Conservation (phyloP, 768 basidiomycete species). For the Psilocybe tampanensis region DNA sequence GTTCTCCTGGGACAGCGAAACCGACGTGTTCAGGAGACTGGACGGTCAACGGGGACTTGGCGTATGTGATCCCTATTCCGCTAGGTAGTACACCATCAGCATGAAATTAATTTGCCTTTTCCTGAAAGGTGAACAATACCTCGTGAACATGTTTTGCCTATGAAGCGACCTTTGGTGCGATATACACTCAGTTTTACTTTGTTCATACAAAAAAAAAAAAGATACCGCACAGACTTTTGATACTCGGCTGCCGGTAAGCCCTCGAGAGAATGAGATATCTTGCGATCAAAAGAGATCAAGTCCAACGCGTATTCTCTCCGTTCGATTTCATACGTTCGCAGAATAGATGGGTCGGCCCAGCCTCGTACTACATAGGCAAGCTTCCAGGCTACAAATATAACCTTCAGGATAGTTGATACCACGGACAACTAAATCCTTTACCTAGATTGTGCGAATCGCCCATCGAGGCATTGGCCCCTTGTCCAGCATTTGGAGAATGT, state of each 20-base stretch:
- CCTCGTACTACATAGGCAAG: slow-evolving; percentile 6
- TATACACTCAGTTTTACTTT: too few species aligned
- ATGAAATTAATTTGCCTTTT: neutral
- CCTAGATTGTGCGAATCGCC: slow-evolving; percentile 13
- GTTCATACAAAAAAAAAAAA: too few species aligned
- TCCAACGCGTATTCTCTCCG: neutral
- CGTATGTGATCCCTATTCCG: slow-evolving; percentile 13
- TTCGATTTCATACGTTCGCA: slow-evolving; percentile 6
- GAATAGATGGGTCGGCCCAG: slow-evolving; percentile 3
- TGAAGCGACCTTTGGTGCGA: slow-evolving; percentile 9
- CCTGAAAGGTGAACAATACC: neutral
- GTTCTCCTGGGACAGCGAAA: slow-evolving; percentile 4
- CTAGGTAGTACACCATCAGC: neutral
- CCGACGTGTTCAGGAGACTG: neutral
- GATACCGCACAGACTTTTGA: neutral
- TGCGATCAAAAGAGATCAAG: slow-evolving; percentile 3
- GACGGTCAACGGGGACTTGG: slow-evolving; percentile 2
- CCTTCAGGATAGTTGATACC: too few species aligned
- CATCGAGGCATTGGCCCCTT: slow-evolving; percentile 15
- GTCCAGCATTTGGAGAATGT: slow-evolving; percentile 14
- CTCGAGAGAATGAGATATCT: slow-evolving; percentile 6
- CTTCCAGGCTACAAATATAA: slow-evolving; percentile 6
- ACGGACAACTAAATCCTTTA: too few species aligned
- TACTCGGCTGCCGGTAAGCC: slow-evolving; percentile 5
- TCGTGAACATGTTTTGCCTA: slow-evolving; percentile 13